phyloP scores from a whole-genome alignment of 2,329 filamentous ascomycete genomes.

The Dothistroma pini region DNA sequence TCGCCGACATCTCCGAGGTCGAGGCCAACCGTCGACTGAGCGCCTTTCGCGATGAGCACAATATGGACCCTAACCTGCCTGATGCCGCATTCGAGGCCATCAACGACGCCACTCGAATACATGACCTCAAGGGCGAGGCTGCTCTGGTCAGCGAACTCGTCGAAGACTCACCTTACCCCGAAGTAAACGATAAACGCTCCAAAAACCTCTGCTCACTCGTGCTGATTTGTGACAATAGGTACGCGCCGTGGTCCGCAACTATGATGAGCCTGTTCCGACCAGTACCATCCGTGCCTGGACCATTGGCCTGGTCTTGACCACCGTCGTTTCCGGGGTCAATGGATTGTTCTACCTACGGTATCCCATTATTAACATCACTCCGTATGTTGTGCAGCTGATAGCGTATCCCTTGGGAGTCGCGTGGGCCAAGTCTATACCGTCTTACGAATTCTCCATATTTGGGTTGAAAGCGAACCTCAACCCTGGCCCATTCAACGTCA shows the following conservation, averaged over 20 bases:
- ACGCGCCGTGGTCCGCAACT: conserved; percentile 61
- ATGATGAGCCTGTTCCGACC: conserved; percentile 61
- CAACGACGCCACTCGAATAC: conserved; percentile 54
- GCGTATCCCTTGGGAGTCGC: conserved; percentile 77
- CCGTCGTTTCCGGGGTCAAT: conserved; percentile 60
- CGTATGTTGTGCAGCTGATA: conserved; percentile 78
- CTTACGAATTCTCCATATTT: conserved; percentile 54
- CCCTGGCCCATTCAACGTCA: conserved; percentile 48
- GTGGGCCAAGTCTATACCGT: conserved; percentile 49
- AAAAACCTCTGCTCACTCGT: not conserved
- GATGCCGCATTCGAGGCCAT: conserved; percentile 60
- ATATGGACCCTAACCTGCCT: conserved; percentile 63
- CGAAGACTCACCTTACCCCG: conserved; percentile 65
- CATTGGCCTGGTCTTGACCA: conserved; percentile 59
- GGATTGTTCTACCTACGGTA: conserved; percentile 87
- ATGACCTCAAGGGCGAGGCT: conserved; percentile 55
- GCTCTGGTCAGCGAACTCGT: conserved; percentile 58
- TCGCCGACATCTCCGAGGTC: conserved; percentile 22
- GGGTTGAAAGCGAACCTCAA: conserved; percentile 48
- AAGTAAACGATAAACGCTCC: conserved; percentile 45
- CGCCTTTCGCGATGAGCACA: conserved; percentile 58
- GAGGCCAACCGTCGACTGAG: conserved; percentile 41
- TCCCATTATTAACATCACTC: conserved; percentile 82
- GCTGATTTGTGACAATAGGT: conserved; percentile 17
- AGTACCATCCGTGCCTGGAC: conserved; percentile 64